Base-by-base conservation (phyloP, 176 grass and related monocot genomes). In the Melocanna baccifera region DNA sequence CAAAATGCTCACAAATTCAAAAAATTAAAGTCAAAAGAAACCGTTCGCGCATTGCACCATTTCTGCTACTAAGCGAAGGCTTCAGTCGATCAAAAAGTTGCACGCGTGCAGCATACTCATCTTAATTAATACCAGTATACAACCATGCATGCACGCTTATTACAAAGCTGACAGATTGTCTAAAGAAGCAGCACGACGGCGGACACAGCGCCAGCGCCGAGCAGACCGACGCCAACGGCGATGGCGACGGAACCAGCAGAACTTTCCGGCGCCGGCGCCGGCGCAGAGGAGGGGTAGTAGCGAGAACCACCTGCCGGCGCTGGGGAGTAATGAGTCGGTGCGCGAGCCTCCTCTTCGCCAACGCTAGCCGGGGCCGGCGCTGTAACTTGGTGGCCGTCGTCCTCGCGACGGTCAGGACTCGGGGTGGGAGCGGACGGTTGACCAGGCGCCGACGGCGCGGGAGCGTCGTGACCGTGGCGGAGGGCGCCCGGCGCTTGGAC, bases 201-300 rank as follows among this genome's bases (percentile, higher is more conserved):
- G 42, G 30, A 71, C 20, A 86, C 19, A 9, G 23, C 83, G 16
- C 53, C 32, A 12, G 34, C 53, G 3, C 80, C 55, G 43, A 89
- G 70, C 42, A 90, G 25, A 40, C 25, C 22, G 3, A 73, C 47
- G 2, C 71, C 71, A 46, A 23, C 69, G 71, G 45, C 64, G 71
- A 71, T 12, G 20, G 43, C 53, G 34, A 61, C 6, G 46, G 77
- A 11, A 55, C 2, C 19, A 4, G 77, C 65, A 34, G 78, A 71
- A 76, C 63, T 86, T 6, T 40, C 61, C 63, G 83, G 88, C 10
- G 67, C 67, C 7, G 80, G 80, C 2, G 88, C 78, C 3, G 83
- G 88, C 7, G 83, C 88, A 9, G 71, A 34, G 26, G 69, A 67
- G 9, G 77, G 41, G 71, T 89, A 59, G 78, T 76, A 36, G 36